These are phyloP conservation scores for Olyra latifolia DNA, from an alignment of 176 grass and related monocot species.

Conservation along the genomic window DNA sequence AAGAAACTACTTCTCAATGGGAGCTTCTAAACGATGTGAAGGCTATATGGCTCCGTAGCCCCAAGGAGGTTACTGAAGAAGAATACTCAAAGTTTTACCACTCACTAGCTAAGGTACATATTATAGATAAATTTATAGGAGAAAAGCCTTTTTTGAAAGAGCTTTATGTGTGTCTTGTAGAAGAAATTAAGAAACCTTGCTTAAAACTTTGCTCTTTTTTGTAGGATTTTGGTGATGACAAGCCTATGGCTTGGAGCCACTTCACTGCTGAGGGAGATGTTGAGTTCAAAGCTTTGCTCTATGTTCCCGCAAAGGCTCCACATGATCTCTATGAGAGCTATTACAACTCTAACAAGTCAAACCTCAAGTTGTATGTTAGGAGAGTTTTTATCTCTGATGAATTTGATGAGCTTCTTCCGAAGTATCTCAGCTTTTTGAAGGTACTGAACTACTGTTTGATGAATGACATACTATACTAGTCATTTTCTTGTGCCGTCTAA, in stretches of 20 bases:
- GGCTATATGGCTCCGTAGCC: conserved; percentile 93
- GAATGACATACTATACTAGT: neutral
- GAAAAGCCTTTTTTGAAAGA: neutral
- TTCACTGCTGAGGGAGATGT: conserved; percentile 97
- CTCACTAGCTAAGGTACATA: conserved; percentile 76
- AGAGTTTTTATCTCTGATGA: conserved; percentile 99
- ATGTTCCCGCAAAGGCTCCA: conserved; percentile 90
- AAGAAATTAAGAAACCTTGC: neutral
- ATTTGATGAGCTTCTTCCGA: conserved; percentile 92
- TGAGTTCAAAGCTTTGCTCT: conserved; percentile 94
- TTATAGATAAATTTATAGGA: neutral
- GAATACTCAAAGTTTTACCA: conserved; percentile 97
- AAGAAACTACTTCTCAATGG: conserved; percentile 84
- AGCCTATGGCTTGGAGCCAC: conserved; percentile 87
- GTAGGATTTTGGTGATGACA: conserved; percentile 87
- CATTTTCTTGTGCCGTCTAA: neutral
- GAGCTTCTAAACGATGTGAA: conserved; percentile 96
- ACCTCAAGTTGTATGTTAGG: conserved; percentile 92
- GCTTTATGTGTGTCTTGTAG: neutral
- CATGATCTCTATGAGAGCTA: conserved; percentile 96
- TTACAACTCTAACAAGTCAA: conserved; percentile 91
- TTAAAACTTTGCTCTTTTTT: conserved; percentile 14
- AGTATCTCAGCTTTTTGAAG: conserved; percentile 95
- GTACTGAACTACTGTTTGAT: conserved; percentile 37
- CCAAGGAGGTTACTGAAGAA: conserved; percentile 95